Base-by-base conservation (phyloP, 1,139 yeast species). In the Geotrichum restrictum region DNA sequence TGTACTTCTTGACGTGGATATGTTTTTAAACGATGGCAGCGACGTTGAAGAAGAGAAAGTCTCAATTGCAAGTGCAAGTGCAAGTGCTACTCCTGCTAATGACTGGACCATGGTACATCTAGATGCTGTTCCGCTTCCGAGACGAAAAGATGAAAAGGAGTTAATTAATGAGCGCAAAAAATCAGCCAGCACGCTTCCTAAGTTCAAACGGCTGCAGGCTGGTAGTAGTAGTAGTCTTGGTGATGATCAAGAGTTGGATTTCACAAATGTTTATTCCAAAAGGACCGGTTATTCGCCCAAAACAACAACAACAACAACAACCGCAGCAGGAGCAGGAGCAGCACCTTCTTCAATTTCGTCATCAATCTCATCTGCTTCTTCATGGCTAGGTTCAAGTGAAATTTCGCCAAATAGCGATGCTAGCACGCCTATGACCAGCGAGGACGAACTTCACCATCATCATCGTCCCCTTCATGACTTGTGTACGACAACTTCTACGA, bases 391-490 rank as follows among this genome's bases (percentile, higher is more conserved):
- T 2, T 40, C 44, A 10, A 40, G 44, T 7, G 44, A 24, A 7
- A 21, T 21, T 11, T 40, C 44, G 11, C 44, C 44, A 10, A 31
- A 31, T 14, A 40, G 44, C 31, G 44, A 21, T 2, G 44, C 18
- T 21, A 40, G 44, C 33, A 40, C 44, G 18, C 44, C 44, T 13
- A 40, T 40, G 44, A 40, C 44, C 13, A 27, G 33, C 31, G 44
- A 40, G 11, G 44, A 40, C 24, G 44, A 40, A n/a, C 32, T 8
- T 24, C 8, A 5, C 5, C 29, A 5, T 24, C 29, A 24, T 24
- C 8, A 5, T 5, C 29, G 5, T 24, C 29, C 5, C n/a, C 5
- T 11, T 38, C 24, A 38, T 38, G 29, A 24, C 8, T 5, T n/a
- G n/a, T n/a, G n/a, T 33, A 13, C n/a, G 36, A 33, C 36, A 13